Conservation (phyloP, 495 filamentous ascomycete species). For the Penicillium fimorum region DNA sequence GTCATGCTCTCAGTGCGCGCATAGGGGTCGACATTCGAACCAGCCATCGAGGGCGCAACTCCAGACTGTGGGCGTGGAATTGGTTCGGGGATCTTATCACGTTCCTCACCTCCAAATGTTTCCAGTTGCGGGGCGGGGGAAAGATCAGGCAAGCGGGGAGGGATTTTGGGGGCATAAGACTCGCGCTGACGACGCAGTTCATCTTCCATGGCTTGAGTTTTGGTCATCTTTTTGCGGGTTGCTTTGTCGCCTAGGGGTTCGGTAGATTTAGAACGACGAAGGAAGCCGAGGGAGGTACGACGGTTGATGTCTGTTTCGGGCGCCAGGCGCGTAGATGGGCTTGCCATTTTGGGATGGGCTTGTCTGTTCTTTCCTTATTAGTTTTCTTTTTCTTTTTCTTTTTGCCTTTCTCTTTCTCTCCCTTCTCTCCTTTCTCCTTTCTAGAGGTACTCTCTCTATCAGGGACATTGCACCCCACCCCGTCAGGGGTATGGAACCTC, state of each 20-base stretch:
- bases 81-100: slow-evolving; percentile 30
- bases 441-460: not conserved
- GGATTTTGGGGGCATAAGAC: slow-evolving; percentile 63
- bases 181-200: slow-evolving; percentile 66
- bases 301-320: slow-evolving; percentile 29
- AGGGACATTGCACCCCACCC: not conserved
- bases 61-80: slow-evolving; percentile 22
- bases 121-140: slow-evolving; percentile 62
- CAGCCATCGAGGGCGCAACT: slow-evolving; percentile 17
- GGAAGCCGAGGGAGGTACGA: slow-evolving; percentile 57
- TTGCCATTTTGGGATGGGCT: slow-evolving; percentile 21
- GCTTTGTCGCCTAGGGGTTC: slow-evolving; percentile 50
- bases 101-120: slow-evolving; percentile 69
- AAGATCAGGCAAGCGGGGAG: slow-evolving; percentile 80
- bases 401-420: not conserved
- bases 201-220: slow-evolving; percentile 55
- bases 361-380: slow-evolving; percentile 6
- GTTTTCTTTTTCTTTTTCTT: not conserved
- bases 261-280: slow-evolving; percentile 79
- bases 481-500: slow-evolving; percentile 4
- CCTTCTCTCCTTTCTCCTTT: too few relatives aligned
- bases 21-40: slow-evolving; percentile 68
- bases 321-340: slow-evolving; percentile 19
- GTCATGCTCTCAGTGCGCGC: slow-evolving; percentile 91
- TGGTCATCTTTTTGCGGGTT: slow-evolving; percentile 64